phyloP scores from a whole-genome alignment of 345 rosid genomes.

The Balakata baccata region DNA sequence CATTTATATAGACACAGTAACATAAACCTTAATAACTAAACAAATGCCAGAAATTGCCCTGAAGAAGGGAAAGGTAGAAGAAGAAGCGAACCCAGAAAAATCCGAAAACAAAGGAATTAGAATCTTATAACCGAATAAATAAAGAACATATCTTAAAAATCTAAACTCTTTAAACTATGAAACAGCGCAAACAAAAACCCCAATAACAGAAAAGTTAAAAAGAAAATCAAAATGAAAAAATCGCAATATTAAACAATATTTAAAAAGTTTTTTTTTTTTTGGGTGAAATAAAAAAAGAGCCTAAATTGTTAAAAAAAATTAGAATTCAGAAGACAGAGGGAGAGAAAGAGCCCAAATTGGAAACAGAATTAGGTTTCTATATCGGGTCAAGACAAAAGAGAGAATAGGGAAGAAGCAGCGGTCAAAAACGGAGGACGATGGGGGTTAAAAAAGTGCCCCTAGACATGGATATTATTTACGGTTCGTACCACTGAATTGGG shows the following conservation, averaged over 20 bases:
- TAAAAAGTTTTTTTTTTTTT: too few relatives aligned
- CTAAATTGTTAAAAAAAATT: too few relatives aligned
- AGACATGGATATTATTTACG: not conserved
- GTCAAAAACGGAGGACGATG: slow-evolving; percentile 2
- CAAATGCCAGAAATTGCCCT: not conserved
- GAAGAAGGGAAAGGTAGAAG: too few relatives aligned
- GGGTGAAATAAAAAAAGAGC: too few relatives aligned
- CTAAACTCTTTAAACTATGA: not conserved
- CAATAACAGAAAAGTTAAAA: not conserved
- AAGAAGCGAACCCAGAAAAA: not conserved
- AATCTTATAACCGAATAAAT: not conserved
- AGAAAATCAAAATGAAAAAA: not conserved
- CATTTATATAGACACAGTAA: not conserved
- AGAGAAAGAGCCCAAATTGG: slow-evolving; percentile 3
- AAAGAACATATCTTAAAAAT: not conserved
- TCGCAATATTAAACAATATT: too few relatives aligned
- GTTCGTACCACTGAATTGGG: slow-evolving; percentile 1
- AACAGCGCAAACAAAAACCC: not conserved
- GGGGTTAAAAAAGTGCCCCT: too few relatives aligned
- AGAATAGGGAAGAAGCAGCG: not conserved
- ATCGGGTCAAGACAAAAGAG: not conserved
- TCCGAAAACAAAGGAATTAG: not conserved
- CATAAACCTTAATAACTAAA: not conserved
- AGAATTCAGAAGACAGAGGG: not conserved
- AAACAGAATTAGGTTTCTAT: not conserved